Evolutionary conservation across 2,329 filamentous ascomycete genomes (phyloP).

Genomic region (Xylariomycetidae sp.): DNA sequence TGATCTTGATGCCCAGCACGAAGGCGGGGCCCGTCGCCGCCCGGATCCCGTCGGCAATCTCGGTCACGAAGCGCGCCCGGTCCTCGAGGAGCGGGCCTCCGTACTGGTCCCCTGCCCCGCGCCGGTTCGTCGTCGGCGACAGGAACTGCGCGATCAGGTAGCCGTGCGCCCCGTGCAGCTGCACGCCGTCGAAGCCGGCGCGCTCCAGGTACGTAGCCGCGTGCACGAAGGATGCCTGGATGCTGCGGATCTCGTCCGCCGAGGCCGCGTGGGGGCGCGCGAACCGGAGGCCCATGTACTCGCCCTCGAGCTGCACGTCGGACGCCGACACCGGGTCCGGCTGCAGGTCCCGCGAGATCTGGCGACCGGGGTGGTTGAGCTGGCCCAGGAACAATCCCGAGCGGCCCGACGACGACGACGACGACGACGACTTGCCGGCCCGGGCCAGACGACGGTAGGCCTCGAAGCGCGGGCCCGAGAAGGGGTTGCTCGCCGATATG

Average conservation of each 20-base stretch:
- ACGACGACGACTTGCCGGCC: constrained; percentile 42
- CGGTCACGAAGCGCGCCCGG: constrained; percentile 45
- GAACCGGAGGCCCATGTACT: constrained; percentile 21
- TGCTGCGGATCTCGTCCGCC: constrained; percentile 44
- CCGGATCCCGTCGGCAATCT: constrained; percentile 41
- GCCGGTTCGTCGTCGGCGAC: constrained; percentile 42
- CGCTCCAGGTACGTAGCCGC: constrained; percentile 11
- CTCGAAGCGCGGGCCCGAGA: constrained; percentile 54
- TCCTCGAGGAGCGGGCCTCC: constrained; percentile 43
- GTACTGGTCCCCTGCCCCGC: constrained; percentile 52
- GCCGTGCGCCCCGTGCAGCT: constrained; percentile 50
- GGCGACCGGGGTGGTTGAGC: constrained; percentile 57
- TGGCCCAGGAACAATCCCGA: constrained; percentile 51
- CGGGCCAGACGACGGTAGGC: constrained; percentile 51
- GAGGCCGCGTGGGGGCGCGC: constrained; percentile 49
- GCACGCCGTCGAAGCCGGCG: constrained; percentile 31
- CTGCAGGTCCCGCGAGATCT: constrained; percentile 31
- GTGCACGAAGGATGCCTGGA: constrained; percentile 10
- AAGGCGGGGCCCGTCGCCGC: constrained; percentile 28
- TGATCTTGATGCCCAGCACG: constrained; percentile 54
- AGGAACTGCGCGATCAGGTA: constrained; percentile 56
- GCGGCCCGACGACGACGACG: too few relatives aligned
- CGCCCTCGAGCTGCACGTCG: constrained; percentile 27
- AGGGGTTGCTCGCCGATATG: constrained; percentile 46
- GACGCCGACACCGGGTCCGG: constrained; percentile 34